phyloP scores from a whole-genome alignment of 257 asterid genomes.

The Solanum virginianum region DNA sequence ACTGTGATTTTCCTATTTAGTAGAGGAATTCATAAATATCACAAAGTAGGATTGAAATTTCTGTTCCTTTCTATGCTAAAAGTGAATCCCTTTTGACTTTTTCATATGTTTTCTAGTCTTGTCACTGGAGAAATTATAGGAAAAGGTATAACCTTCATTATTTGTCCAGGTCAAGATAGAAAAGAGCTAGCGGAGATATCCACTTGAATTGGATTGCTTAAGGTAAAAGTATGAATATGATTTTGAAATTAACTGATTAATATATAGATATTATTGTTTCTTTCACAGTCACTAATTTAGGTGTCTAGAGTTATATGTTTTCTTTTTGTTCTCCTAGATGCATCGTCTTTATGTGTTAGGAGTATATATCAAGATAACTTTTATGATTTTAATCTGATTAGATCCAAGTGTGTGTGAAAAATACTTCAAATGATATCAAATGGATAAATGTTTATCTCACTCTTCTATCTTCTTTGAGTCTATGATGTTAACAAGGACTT shows the following conservation, averaged over 20 bases:
- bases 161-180: not conserved
- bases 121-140: not conserved
- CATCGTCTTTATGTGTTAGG: not conserved
- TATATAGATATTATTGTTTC: not conserved
- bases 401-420: not conserved
- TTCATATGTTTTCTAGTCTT: not conserved
- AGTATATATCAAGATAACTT: not conserved
- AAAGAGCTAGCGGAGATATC: not conserved
- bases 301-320: not conserved
- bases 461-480: not conserved
- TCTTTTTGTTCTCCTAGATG: not conserved
- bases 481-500: not conserved
- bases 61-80: not conserved
- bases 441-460: not conserved
- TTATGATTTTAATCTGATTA: not conserved
- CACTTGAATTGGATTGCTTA: not conserved
- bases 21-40: not conserved
- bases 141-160: not conserved
- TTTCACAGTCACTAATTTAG: not conserved
- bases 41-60: not conserved
- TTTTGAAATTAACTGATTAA: not conserved
- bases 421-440: not conserved
- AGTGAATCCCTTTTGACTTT: not conserved
- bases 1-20: not conserved
- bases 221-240: not conserved